These are phyloP conservation scores for Pisolithus sp. DNA, from an alignment of 768 basidiomycete species.

Conservation along the genomic window DNA sequence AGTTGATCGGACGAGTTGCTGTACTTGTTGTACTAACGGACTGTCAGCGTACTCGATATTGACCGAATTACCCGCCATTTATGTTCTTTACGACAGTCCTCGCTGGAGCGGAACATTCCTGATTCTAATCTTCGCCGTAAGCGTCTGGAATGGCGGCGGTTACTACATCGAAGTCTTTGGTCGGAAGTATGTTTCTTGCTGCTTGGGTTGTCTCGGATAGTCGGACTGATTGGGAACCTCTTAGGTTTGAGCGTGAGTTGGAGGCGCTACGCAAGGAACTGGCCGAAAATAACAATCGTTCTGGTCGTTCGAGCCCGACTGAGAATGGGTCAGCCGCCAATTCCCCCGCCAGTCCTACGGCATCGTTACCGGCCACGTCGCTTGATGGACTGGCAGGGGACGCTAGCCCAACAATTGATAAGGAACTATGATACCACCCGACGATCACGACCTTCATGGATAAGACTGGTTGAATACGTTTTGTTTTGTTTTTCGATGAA, in stretches of 20 bases:
- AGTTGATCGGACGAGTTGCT: background rate
- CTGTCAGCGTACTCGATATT: conserved; percentile 70
- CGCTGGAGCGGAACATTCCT: conserved; percentile 76
- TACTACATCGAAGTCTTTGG: conserved; percentile 98
- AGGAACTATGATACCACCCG: conserved; percentile 21
- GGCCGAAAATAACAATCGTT: conserved; percentile 59
- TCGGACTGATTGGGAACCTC: conserved; percentile 4
- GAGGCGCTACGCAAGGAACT: conserved; percentile 88
- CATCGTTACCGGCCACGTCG: conserved; percentile 13
- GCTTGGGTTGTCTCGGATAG: background rate
- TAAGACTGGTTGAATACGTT: no score
- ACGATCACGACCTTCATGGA: background rate
- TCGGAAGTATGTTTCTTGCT: conserved; percentile 64
- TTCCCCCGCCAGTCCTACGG: conserved; percentile 27
- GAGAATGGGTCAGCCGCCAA: conserved; percentile 35
- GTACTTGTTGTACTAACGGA: conserved; percentile 2
- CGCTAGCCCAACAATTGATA: conserved; percentile 14
- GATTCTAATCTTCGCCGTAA: conserved; percentile 73
- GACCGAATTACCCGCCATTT: conserved; percentile 82
- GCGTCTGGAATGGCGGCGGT: conserved; percentile 94
- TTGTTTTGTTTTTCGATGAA: background rate
- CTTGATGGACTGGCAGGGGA: conserved; percentile 14
- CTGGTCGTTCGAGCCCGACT: conserved; percentile 47
- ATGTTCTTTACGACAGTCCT: conserved; percentile 73
- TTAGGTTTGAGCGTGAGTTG: conserved; percentile 86